Evolutionary conservation across 2,329 filamentous ascomycete genomes (phyloP).

Genomic region (Periconia sp.): DNA sequence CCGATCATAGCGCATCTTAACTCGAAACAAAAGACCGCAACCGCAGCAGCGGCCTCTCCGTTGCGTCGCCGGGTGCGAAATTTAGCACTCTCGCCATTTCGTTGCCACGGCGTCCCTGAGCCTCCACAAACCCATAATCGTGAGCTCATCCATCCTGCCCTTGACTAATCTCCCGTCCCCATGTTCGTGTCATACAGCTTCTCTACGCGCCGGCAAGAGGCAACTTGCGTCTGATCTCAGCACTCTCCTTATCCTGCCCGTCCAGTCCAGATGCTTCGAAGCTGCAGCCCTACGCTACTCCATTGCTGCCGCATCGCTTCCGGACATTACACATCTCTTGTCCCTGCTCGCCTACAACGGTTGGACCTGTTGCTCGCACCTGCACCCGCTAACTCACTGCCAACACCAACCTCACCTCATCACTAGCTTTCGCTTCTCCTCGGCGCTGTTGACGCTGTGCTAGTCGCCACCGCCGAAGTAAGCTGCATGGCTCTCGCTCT

Average conservation of each 20-base stretch:
- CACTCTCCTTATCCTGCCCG: slow-evolving; percentile 17
- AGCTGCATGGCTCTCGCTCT: slow-evolving; percentile 6
- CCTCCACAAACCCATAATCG: no score
- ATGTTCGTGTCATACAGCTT: slow-evolving; percentile 1
- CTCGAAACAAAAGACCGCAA: no score
- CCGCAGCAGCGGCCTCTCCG: no score
- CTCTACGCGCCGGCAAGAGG: no score
- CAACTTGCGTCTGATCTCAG: slow-evolving; percentile 10
- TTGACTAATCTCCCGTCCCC: slow-evolving; percentile 1
- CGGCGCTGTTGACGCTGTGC: neutral
- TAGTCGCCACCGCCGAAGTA: slow-evolving; percentile 2
- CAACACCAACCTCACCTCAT: slow-evolving; percentile 6
- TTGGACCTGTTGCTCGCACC: no score
- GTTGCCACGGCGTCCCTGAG: no score
- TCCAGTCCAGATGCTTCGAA: slow-evolving; percentile 13
- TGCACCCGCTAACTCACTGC: slow-evolving; percentile 1
- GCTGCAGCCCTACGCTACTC: slow-evolving; percentile 10
- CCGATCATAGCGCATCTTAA: no score
- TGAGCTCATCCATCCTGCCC: no score
- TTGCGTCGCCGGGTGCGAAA: no score
- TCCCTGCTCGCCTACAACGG: no score
- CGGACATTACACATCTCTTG: neutral
- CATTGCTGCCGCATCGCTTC: slow-evolving; percentile 1
- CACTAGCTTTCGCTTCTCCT: neutral
- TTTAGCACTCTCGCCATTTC: no score